Base-by-base conservation (phyloP, 768 basidiomycete species). In the Amanita brunnescens region DNA sequence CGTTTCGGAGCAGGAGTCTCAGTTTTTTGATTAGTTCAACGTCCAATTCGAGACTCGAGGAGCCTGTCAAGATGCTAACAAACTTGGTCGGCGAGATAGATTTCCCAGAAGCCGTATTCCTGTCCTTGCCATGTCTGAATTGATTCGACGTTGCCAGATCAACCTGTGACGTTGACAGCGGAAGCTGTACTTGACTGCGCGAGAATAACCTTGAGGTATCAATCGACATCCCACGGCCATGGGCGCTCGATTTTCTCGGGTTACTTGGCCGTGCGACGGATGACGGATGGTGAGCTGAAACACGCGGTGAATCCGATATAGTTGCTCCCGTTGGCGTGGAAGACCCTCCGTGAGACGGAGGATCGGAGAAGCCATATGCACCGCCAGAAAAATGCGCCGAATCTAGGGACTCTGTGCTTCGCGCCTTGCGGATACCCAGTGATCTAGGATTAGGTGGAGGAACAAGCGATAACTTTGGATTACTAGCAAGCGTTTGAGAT, bases 11-110 rank as follows among this genome's bases (percentile, higher is more conserved):
- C 57, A 96, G 64, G 54, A 97, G 69, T 53, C 92, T 72, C 52
- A 99, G 64, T 65, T 92, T 94, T 69, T 96, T 96, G 39, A 94
- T 74, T 30, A 80, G 74, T 55, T 88, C 91, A 0, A 95, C 70
- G n/a, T 93, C 91, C 35, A 98, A 73, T n/a, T 77, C 67, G 3
- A 78, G 79, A 55, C 83, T 90, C 10, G 83, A 87, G 23, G 81
- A 79, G 2, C 78, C 74, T 1, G 77, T 73, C 13, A 95, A 70
- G 47, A 87, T 71, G 52, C 76, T 81, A 58, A 82, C 83, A 60
- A 87, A 81, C 57, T 75, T 80, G 4, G 74, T 78, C 0, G 88
- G 82, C 0, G 84, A 76, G 20, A 80, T 68, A 41, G 74, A 78
- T 64, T 78, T 84, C 7, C 68, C 63, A 35, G 65, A 56, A 13